These are phyloP conservation scores for Diospyros kaki DNA, from an alignment of 148 eudicot genomes.

Conservation along the genomic window DNA sequence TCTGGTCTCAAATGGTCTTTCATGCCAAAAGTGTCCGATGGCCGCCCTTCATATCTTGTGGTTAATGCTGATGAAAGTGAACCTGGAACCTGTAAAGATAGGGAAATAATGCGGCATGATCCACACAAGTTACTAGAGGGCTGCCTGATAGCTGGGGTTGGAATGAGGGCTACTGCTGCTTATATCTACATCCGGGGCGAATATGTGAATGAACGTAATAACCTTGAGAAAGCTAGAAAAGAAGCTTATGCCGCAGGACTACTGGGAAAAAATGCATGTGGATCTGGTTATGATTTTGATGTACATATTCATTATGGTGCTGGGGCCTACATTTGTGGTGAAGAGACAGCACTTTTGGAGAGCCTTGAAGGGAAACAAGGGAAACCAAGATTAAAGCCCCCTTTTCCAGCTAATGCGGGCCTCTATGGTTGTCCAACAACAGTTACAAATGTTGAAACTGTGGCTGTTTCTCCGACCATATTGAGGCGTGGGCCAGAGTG, in stretches of 20 bases:
- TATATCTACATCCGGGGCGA: slow-evolving; percentile 95
- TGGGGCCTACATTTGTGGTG: slow-evolving; percentile 96
- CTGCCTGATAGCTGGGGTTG: slow-evolving; percentile 87
- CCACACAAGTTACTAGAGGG: slow-evolving; percentile 93
- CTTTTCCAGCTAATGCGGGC: slow-evolving; percentile 94
- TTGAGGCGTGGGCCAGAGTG: slow-evolving; percentile 90
- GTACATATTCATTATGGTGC: slow-evolving; percentile 93
- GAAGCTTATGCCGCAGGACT: slow-evolving; percentile 87
- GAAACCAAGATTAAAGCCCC: slow-evolving; percentile 95
- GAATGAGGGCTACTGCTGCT: slow-evolving; percentile 87
- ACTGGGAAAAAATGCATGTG: slow-evolving; percentile 87
- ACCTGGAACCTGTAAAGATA: slow-evolving; percentile 95
- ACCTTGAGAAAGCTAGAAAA: slow-evolving; percentile 73
- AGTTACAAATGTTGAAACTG: slow-evolving; percentile 96
- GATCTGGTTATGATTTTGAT: slow-evolving; percentile 93
- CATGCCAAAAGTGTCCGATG: slow-evolving; percentile 92
- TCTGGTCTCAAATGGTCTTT: slow-evolving; percentile 97
- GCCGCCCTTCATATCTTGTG: slow-evolving; percentile 90
- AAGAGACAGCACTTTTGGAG: slow-evolving; percentile 94
- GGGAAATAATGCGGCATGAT: slow-evolving; percentile 95
- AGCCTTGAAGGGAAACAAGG: slow-evolving; percentile 98
- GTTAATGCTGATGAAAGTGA: slow-evolving; percentile 99
- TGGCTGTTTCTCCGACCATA: slow-evolving; percentile 87
- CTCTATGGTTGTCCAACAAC: slow-evolving; percentile 92
- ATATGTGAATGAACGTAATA: slow-evolving; percentile 76